phyloP scores from a whole-genome alignment of 148 eudicot species.

The Cornus kousa region DNA sequence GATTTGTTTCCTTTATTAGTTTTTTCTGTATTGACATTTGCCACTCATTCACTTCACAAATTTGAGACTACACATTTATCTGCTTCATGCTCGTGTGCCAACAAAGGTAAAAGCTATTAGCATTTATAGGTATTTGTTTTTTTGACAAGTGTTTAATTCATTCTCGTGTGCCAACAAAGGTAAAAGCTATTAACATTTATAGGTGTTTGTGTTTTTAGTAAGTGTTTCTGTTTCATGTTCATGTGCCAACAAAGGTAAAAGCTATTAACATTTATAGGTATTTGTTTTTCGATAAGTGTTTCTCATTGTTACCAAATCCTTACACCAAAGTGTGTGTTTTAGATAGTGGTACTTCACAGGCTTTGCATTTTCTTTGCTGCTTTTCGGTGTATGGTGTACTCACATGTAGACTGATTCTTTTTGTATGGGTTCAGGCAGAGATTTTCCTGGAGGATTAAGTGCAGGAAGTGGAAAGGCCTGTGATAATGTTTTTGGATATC shows the following conservation, averaged over 20 bases:
- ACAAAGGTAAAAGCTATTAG: background rate
- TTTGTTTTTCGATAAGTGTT: background rate
- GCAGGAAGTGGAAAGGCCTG: conserved; percentile 15
- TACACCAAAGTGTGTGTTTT: no score
- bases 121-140: no score
- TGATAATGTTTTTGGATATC: conserved; percentile 2
- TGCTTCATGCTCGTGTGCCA: background rate
- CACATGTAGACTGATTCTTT: conserved; percentile 12
- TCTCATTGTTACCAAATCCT: background rate
- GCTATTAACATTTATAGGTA: no score
- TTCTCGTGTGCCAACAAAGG: background rate
- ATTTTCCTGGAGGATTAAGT: conserved; percentile 16
- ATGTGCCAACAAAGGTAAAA: background rate
- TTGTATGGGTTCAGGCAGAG: conserved; percentile 20
- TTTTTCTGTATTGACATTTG: background rate
- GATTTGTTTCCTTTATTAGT: no score
- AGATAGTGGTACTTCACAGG: background rate
- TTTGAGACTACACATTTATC: background rate
- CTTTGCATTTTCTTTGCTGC: background rate
- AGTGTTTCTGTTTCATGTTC: background rate
- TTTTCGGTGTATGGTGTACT: background rate
- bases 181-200: no score
- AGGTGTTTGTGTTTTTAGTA: background rate
- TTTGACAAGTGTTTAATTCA: background rate
- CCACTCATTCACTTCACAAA: background rate